Base-by-base conservation (phyloP, 2,329 filamentous ascomycete species). In the Elsinoe ampelina region DNA sequence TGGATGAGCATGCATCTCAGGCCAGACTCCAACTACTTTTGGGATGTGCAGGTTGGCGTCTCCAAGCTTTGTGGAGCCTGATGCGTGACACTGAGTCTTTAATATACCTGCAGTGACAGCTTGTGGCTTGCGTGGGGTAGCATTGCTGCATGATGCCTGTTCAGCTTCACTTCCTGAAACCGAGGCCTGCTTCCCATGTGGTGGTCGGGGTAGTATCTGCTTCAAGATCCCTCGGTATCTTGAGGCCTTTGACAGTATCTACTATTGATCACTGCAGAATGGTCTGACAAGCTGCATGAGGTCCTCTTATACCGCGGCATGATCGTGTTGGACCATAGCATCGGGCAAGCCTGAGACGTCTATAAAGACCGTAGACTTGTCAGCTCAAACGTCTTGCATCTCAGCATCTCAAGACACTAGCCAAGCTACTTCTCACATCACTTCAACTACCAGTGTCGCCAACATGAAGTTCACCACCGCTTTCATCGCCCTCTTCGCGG, bases 401-500 rank as follows among this genome's bases (percentile, higher is more conserved):
- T 11, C 10, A 35, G 19, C 48, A 52, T 34, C 12, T 12, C 19
- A 36, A 39, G 26, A 51, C 15, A 20, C 12, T 19, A 50, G 26
- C 15, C 30, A 50, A 34, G n/a, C 48, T 19, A 20, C 12, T 32
- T 34, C 22, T 15, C 6, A n/a, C 48, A 17, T 35, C 32, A 39
- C 2, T 7, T 5, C 13, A n/a, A 39, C 32, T 8, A 6, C 32
- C 30, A 30, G 26, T 30, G 5, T 13, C 11, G 17, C 17, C 17
- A 26, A 17, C 48, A 52, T 52, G 48, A 52, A 52, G 34, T 39
- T 52, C 34, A 52, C 32, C 34, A 52, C 34, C 19, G 48, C 48
- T 12, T 52, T 52, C 13, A 20, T 52, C 32, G 48, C 48, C 32
- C 48, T 52, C 48, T 52, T 52, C 15, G 48, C 48, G 48, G 48